Evolutionary conservation across 345 rosid species (phyloP).

Genomic region (Fremontodendron californicum): DNA sequence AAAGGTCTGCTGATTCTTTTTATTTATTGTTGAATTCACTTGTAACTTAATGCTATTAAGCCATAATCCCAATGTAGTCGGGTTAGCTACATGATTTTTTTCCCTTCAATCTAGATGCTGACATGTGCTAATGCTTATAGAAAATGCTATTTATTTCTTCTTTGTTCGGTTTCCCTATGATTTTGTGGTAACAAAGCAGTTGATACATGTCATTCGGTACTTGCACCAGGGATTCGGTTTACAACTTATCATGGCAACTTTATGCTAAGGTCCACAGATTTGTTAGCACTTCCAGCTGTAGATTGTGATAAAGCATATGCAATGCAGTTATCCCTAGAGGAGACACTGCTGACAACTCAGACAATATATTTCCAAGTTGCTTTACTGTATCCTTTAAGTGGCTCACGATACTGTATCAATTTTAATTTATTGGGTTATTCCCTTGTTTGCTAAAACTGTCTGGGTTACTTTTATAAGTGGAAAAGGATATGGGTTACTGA

Average conservation of each 20-base stretch:
- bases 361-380: constrained; percentile 99
- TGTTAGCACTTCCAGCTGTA: constrained; percentile 94
- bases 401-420: background rate
- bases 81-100: background rate
- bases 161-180: background rate
- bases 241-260: constrained; percentile 95
- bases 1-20: constrained; percentile 56
- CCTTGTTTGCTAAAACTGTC: constrained; percentile 7
- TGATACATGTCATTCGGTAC: constrained; percentile 22
- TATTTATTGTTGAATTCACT: constrained; percentile 11
- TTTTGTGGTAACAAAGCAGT: background rate
- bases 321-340: constrained; percentile 88
- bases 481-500: background rate
- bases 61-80: background rate
- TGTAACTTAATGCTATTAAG: constrained; percentile 14
- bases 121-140: background rate
- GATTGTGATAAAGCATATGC: constrained; percentile 99
- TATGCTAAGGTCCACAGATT: constrained; percentile 94
- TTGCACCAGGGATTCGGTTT: constrained; percentile 75
- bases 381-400: constrained; percentile 81
- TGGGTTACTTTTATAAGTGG: background rate
- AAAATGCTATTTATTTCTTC: background rate
- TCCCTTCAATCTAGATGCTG: background rate
- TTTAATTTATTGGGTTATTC: background rate
- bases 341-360: constrained; percentile 81